phyloP scores from a whole-genome alignment of 768 basidiomycete species.

The Saitozyma podzolica region DNA sequence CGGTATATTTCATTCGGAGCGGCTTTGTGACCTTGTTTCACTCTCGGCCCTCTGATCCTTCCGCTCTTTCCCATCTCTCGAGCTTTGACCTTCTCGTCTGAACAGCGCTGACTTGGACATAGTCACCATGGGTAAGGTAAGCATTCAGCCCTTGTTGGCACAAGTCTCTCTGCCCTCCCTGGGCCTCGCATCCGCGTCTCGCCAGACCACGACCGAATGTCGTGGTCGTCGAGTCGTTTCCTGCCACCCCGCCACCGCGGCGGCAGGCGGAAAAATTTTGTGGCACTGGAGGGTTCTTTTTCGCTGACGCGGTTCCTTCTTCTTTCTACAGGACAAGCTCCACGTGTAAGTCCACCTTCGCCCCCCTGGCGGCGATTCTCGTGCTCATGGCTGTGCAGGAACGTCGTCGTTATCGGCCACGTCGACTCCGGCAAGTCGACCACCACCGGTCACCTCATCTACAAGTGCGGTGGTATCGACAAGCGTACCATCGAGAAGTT shows the following conservation, averaged over 20 bases:
- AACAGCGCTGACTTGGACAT: neutral
- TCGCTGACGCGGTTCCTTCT: no score
- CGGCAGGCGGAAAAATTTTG: no score
- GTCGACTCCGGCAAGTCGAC: conserved; percentile 95
- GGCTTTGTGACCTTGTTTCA: no score
- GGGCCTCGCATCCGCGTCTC: no score
- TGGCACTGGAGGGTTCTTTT: no score
- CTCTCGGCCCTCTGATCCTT: no score
- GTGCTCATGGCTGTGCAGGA: conserved; percentile 18
- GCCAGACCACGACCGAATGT: no score
- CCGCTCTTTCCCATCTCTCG: neutral
- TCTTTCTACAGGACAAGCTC: conserved; percentile 28
- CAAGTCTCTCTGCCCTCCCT: no score
- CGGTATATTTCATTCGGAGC: no score
- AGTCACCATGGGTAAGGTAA: conserved; percentile 47
- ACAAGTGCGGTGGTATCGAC: conserved; percentile 99
- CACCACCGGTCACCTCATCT: conserved; percentile 99
- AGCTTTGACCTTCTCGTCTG: neutral
- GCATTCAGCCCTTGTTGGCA: neutral
- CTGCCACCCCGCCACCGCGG: no score
- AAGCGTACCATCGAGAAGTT: conserved; percentile 76
- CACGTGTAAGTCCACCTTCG: conserved; percentile 30
- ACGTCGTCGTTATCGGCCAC: conserved; percentile 71
- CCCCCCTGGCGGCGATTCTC: neutral
- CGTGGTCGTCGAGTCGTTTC: no score